Evolutionary conservation across 2,329 filamentous ascomycete species (phyloP), one percentile per base, ranked within the genome.

Genomic region (Calonectria crousiana): DNA sequence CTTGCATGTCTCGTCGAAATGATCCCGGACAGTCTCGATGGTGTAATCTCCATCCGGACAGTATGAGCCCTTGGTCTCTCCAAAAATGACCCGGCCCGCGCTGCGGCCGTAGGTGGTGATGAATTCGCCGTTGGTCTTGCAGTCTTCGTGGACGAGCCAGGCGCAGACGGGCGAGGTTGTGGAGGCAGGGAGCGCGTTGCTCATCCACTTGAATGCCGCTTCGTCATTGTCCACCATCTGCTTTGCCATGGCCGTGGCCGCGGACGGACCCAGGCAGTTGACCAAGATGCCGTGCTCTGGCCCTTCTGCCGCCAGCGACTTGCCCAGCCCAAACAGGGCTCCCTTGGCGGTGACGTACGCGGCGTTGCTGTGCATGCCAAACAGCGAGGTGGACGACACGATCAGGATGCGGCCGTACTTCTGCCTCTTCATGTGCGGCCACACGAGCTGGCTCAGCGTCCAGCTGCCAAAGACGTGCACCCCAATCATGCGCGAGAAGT

Each of bases 341-440:
- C 56, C 56, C 5, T 62, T 62, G 36, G 56, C 56, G 1, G 36
- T 9, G 2, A 41, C 56, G 23, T 62, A 62, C 6, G 56, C 56
- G n/a, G 56, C 34, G 26, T 62, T 62, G 36, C 23, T 41, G 26
- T 6, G 34, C 56, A 62, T 62, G 23, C 56, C 56, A 14, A 62
- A 62, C 4, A 62, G 23, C 3, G 56, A 62, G 3, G 34, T 62
- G 0, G 56, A 62, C 2, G 56, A 41, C 4, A 62, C 56, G 8
- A 62, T 28, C 23, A 62, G 14, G 13, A 62, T 38, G 11, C 56
- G 56, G 9, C 56, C 56, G 36, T 62, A 62, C 20, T 62, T 62
- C 18, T 62, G 56, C 56, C 41, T 62, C 56, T 62, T 62, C 56
- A 62, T 62, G 10, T 62, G 56, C 14, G 56, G 56, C 56, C 56